Evolutionary conservation across 2,329 filamentous ascomycete species (phyloP), one percentile per base, ranked within the genome.

Genomic region (Rhynchosporium agropyri): DNA sequence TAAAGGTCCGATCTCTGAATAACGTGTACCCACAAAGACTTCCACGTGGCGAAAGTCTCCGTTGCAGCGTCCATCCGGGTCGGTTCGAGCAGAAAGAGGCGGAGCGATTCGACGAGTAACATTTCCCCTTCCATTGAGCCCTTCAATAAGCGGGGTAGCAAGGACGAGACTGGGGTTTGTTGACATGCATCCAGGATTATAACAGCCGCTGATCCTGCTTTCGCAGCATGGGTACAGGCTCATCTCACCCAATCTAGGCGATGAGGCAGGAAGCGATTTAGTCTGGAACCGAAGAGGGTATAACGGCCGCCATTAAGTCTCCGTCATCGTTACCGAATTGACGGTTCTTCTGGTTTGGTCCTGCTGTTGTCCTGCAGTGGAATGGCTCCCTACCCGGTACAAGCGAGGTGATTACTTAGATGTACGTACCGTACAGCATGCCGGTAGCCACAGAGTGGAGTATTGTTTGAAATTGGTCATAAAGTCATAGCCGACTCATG

Each of bases 101-200:
- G 8, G 20, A 56, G 38, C 53, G 53, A 38, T 28, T 56, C 36
- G 53, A 56, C 42, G n/a, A 26, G 26, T 15, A 38, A 59, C 45
- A 46, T 46, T 48, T 45, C 43, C 33, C 31, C n/a, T 48, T 29
- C 45, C 28, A 13, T 40, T 51, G 46, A 43, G 33, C 48, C 26
- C 36, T 43, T n/a, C 43, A 13, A 29, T 33, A 31, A 56, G 53
- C 53, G 53, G 53, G 53, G 53, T 56, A 56, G 53, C 36, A 26
- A 56, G 53, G n/a, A 26, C 29, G 43, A 38, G 48, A 43, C 28
- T n/a, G 29, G 45, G 48, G 15, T n/a, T 33, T 36, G 55, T 59
- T 50, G 45, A 59, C 48, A 51, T n/a, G 48, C 58, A 53, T 51
- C 49, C 48, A 60, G 58, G 58, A 60, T 51, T 46, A 38, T 12